Base-by-base conservation (phyloP, 2,329 filamentous ascomycete genomes). In the Dactylellina cionopaga region DNA sequence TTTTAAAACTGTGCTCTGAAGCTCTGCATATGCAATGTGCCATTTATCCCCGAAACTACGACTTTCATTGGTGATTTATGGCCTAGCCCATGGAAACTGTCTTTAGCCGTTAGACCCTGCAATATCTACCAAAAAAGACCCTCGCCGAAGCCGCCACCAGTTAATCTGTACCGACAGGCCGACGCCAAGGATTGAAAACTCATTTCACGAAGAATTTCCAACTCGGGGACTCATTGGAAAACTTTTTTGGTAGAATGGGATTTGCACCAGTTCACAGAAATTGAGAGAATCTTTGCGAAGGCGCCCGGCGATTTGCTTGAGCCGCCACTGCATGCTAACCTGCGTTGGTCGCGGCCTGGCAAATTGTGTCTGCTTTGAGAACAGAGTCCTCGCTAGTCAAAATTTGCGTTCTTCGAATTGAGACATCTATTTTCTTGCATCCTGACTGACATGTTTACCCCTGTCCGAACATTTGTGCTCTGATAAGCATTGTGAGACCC, bases 111-210 rank as follows among this genome's bases (percentile, higher is more conserved):
- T 63, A 46, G 35, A 33, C 37, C 56, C 56, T n/a, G 46, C 47
- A 64, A 64, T 64, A 15, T 54, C 37, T 64, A 64, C 59, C 59
- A 15, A 44, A 27, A 41, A 25, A 33, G 15, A 52, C 59, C 59
- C 59, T 51, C 39, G 59, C 41, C 39, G 47, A 33, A 43, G 49
- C 51, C 56, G 62, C 62, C 62, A 66, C 62, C 56, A 49, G 25
- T 39, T 58, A 66, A 58, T 58, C 15, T 66, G 41, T 66, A 66
- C 62, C 62, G 49, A 66, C 52, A 25, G 33, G 52, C 62, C 43
- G 43, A 51, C 15, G 62, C 62, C 33, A 58, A 46, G 51, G n/a
- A n/a, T n/a, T n/a, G n/a, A n/a, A n/a, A n/a, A n/a, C n/a, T n/a
- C n/a, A n/a, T n/a, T n/a, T n/a, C n/a, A n/a, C n/a, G n/a, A n/a